phyloP scores from a whole-genome alignment of 139 green algal genomes.

The Raphidocelis subcapitata region DNA sequence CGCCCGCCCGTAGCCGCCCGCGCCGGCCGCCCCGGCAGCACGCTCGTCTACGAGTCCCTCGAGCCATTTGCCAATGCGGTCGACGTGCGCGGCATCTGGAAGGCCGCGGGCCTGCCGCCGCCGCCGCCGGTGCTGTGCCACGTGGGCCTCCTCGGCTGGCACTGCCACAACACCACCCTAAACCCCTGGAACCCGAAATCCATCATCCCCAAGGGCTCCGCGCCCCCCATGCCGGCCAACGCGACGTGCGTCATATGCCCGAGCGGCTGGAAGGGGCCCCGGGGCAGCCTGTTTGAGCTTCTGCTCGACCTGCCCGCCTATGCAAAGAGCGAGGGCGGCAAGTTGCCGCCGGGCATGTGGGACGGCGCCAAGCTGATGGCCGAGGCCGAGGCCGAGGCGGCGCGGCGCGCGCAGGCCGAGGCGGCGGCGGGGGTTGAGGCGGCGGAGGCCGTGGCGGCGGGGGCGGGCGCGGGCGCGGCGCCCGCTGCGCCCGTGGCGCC shows the following conservation, averaged over 20 bases:
- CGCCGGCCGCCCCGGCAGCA: no score
- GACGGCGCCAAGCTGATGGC: conserved; percentile 9
- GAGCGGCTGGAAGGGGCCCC: conserved; percentile 1
- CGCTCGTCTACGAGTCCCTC: conserved; percentile 27
- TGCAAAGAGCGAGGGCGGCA: neutral
- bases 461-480: no score
- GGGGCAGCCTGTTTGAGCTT: conserved; percentile 8
- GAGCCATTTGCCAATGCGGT: conserved; percentile 12
- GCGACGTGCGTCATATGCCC: conserved; percentile 27
- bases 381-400: no score
- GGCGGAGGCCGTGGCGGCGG: no score
- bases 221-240: conserved; percentile 21
- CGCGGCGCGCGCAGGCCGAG: no score
- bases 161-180: conserved; percentile 29
- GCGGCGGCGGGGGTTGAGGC: no score
- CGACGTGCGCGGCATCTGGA: conserved; percentile 20
- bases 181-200: conserved; percentile 24
- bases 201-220: conserved; percentile 11
- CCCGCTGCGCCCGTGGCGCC: no score
- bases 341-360: conserved; percentile 3
- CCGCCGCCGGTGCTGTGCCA: conserved; percentile 22
- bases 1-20: no score
- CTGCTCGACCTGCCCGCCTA: conserved; percentile 16
- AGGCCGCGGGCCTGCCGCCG: conserved; percentile 1
- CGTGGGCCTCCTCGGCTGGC: conserved; percentile 22